phyloP scores from a whole-genome alignment of 192 early-diverging fungal genomes.

The Radiomyces spectabilis region DNA sequence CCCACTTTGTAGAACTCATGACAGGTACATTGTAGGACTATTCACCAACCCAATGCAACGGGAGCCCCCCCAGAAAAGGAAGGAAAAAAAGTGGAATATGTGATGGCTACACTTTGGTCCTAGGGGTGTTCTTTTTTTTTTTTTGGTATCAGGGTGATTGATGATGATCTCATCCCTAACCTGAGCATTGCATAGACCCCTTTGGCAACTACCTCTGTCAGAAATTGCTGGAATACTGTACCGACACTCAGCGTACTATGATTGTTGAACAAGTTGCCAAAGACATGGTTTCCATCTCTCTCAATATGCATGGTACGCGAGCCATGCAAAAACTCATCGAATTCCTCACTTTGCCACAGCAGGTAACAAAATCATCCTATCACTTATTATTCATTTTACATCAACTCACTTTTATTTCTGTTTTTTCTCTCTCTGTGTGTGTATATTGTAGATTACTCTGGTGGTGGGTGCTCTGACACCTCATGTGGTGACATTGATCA shows the following conservation, averaged over 20 bases:
- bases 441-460: slow-evolving; percentile 48
- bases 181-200: slow-evolving; percentile 49
- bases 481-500: slow-evolving; percentile 72
- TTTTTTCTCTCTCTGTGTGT: no score
- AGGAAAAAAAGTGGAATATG: neutral
- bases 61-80: neutral
- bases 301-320: slow-evolving; percentile 90
- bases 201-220: slow-evolving; percentile 93
- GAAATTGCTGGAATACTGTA: slow-evolving; percentile 75
- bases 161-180: neutral
- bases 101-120: no score
- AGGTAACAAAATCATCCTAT: no score
- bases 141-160: neutral
- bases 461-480: slow-evolving; percentile 57
- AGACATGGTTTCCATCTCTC: slow-evolving; percentile 69
- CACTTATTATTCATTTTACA: neutral
- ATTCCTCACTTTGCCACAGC: slow-evolving; percentile 53
- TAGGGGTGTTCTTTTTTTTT: neutral
- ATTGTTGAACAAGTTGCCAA: slow-evolving; percentile 64
- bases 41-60: no score
- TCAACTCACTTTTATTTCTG: neutral
- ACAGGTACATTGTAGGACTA: slow-evolving; percentile 57
- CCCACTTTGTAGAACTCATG: slow-evolving; percentile 72
- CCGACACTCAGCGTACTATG: slow-evolving; percentile 63
- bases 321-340: slow-evolving; percentile 91